These are phyloP conservation scores for Kwoniella botswanensis DNA, from an alignment of 768 basidiomycete genomes.

Conservation along the genomic window DNA sequence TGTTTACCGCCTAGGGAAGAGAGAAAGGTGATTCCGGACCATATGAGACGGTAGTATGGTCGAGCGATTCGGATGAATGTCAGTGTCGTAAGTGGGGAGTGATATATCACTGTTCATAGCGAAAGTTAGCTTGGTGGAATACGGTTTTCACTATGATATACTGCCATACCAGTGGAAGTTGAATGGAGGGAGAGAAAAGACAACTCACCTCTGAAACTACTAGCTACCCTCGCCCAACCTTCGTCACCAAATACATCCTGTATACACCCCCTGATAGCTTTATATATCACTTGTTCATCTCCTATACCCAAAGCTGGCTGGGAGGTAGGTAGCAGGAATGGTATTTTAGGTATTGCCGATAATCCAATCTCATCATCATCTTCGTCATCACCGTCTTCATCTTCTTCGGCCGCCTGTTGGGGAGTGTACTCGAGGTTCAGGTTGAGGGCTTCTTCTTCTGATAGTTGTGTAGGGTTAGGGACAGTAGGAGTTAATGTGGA, in stretches of 20 bases:
- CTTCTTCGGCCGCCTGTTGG: neutral
- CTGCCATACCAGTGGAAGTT: neutral
- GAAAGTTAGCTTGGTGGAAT: slow-evolving; percentile 7
- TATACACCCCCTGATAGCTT: slow-evolving; percentile 72
- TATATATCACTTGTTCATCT: slow-evolving; percentile 62
- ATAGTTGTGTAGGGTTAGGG: slow-evolving; percentile 1
- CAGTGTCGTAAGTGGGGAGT: slow-evolving; percentile 78
- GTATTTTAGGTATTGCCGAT: slow-evolving; percentile 27
- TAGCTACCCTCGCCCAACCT: slow-evolving; percentile 81
- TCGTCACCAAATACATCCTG: slow-evolving; percentile 78
- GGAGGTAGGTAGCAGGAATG: slow-evolving; percentile 38
- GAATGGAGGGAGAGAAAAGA: neutral
- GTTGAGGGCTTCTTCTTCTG: neutral
- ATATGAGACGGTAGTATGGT: slow-evolving; percentile 77
- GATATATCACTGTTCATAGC: slow-evolving; percentile 74
- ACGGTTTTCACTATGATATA: too few relatives aligned
- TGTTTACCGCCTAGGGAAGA: slow-evolving; percentile 64
- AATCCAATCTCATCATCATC: slow-evolving; percentile 14
- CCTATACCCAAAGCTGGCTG: slow-evolving; percentile 35
- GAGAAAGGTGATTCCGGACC: slow-evolving; percentile 77
- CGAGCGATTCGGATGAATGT: slow-evolving; percentile 85
- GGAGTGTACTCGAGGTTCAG: neutral
- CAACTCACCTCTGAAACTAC: slow-evolving; percentile 70
- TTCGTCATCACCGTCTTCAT: slow-evolving; percentile 14
- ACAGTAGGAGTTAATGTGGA: slow-evolving; percentile 25